Evolutionary conservation across 495 filamentous ascomycete species (phyloP).

Genomic region (Penicillium riverlandense): DNA sequence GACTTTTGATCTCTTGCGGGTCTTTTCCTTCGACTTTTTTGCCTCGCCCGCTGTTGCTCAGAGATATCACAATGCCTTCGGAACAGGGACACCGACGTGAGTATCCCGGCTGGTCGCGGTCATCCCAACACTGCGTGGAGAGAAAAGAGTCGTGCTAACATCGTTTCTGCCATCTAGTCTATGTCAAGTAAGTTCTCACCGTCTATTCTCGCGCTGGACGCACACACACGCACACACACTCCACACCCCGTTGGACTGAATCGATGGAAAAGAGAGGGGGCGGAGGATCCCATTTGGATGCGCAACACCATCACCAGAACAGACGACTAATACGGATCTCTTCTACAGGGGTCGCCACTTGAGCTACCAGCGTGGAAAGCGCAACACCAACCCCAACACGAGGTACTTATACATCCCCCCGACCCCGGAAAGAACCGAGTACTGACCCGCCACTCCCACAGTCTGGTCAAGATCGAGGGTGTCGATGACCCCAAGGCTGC

Average conservation of each 20-base stretch:
- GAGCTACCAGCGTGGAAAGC: constrained; percentile 87
- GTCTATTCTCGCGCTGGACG: no score
- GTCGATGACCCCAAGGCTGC: constrained; percentile 82
- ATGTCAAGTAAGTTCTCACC: constrained; percentile 74
- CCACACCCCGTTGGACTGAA: constrained; percentile 11
- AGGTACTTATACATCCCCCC: constrained; percentile 26
- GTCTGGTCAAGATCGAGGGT: constrained; percentile 94
- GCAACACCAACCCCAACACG: constrained; percentile 77
- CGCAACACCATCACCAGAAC: constrained; percentile 11
- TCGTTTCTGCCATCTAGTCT: constrained; percentile 52
- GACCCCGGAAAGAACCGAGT: no score
- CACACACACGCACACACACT: background rate
- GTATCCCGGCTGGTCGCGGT: constrained; percentile 19
- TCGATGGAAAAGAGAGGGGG: background rate
- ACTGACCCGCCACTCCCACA: constrained; percentile 5
- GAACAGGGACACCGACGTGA: constrained; percentile 81
- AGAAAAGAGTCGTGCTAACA: constrained; percentile 27
- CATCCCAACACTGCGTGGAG: constrained; percentile 1
- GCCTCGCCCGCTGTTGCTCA: constrained; percentile 41
- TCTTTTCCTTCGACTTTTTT: constrained; percentile 44
- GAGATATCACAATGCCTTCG: constrained; percentile 66
- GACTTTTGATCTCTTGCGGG: constrained; percentile 42
- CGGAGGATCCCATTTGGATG: background rate
- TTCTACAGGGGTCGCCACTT: constrained; percentile 76
- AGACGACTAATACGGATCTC: constrained; percentile 29